phyloP scores from a whole-genome alignment of 768 basidiomycete species.

The Postia placenta region DNA sequence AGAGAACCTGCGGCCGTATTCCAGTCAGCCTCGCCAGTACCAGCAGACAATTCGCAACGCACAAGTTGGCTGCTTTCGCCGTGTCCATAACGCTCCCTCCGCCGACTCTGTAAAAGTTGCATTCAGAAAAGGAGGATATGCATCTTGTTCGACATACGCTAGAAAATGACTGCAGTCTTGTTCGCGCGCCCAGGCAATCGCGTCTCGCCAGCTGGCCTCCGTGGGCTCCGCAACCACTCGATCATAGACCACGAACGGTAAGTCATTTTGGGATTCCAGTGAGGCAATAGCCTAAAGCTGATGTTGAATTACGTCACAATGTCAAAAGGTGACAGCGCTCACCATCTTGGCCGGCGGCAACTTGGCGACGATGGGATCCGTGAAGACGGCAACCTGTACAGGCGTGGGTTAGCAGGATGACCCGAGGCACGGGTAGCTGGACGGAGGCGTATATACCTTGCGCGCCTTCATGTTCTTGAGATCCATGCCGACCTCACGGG shows the following conservation, averaged over 20 bases:
- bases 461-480: slow-evolving; percentile 89
- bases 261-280: slow-evolving; percentile 68
- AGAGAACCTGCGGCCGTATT: slow-evolving; percentile 63
- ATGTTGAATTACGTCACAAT: background rate
- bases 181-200: slow-evolving; percentile 81
- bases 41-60: slow-evolving; percentile 14
- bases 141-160: slow-evolving; percentile 46
- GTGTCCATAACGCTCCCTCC: slow-evolving; percentile 97
- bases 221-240: slow-evolving; percentile 87
- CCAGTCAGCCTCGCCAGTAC: background rate
- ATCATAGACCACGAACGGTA: slow-evolving; percentile 80
- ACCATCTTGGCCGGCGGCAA: slow-evolving; percentile 81
- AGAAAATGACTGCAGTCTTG: slow-evolving; percentile 92
- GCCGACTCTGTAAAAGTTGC: slow-evolving; percentile 59
- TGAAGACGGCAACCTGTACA: slow-evolving; percentile 86
- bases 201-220: slow-evolving; percentile 81
- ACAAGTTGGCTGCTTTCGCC: slow-evolving; percentile 92
- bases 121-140: background rate
- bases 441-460: slow-evolving; percentile 42
- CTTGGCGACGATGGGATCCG: slow-evolving; percentile 80
- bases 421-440: background rate
- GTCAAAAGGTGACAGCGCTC: background rate
- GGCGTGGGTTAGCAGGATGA: slow-evolving; percentile 4
- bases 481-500: slow-evolving; percentile 88
- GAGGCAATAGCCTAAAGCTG: slow-evolving; percentile 60